Evolutionary conservation across 2,329 filamentous ascomycete species (phyloP).

Genomic region (Ophiostoma fasciatum): DNA sequence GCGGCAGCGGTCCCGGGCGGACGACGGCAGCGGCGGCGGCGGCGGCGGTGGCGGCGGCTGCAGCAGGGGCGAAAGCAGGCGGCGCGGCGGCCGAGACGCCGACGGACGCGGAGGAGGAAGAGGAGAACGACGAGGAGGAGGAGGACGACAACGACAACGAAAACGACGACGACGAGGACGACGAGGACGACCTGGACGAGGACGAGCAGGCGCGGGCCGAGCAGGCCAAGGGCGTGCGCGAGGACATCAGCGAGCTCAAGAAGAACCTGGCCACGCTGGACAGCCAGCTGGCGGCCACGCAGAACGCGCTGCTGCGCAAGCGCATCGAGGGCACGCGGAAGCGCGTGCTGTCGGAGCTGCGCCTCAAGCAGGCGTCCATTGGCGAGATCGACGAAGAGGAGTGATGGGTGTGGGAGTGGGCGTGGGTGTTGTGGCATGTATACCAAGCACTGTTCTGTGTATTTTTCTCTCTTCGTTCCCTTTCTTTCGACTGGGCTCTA

Average conservation of each 20-base stretch:
- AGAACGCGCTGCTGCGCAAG: conserved; percentile 33
- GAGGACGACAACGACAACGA: conserved; percentile 26
- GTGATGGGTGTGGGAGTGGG: neutral
- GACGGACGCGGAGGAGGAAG: conserved; percentile 27
- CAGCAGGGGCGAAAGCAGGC: conserved; percentile 16
- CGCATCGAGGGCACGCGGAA: conserved; percentile 36
- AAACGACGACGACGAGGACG: conserved; percentile 37
- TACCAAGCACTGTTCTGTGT: neutral
- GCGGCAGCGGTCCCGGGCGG: conserved; percentile 26
- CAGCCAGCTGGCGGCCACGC: conserved; percentile 27
- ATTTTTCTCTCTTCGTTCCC: neutral
- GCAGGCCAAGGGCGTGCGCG: conserved; percentile 38
- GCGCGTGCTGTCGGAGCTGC: conserved; percentile 26
- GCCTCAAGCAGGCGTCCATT: conserved; percentile 21
- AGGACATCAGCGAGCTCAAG: conserved; percentile 34
- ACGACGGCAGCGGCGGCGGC: conserved; percentile 39
- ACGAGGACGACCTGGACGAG: conserved; percentile 38
- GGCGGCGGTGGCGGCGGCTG: conserved; percentile 9
- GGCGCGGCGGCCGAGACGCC: conserved; percentile 18
- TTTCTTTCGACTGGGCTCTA: too few species aligned
- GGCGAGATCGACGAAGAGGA: conserved; percentile 21
- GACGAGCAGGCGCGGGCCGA: conserved; percentile 34
- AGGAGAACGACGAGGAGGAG: conserved; percentile 33
- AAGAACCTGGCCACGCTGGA: conserved; percentile 32
- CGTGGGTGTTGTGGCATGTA: neutral